Evolutionary conservation across 176 grass and related monocot species (phyloP).

Genomic region (Ensete ventricosum): DNA sequence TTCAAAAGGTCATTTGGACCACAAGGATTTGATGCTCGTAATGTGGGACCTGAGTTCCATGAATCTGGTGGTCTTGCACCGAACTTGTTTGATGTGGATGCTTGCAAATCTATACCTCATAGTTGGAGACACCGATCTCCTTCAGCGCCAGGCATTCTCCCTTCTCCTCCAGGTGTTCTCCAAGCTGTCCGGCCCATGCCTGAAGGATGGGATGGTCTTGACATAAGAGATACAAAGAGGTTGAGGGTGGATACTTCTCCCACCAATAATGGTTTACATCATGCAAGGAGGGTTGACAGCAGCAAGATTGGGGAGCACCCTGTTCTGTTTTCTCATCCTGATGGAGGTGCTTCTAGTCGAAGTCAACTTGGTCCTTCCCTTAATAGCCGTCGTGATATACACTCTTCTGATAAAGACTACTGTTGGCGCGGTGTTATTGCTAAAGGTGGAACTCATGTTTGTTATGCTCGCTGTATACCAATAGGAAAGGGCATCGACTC

Average conservation of each 20-base stretch:
- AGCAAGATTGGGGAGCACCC: conserved; percentile 14
- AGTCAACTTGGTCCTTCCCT: conserved; percentile 38
- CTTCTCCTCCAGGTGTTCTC: conserved; percentile 22
- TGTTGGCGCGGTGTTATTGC: conserved; percentile 67
- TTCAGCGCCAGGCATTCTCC: conserved; percentile 44
- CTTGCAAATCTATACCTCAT: conserved; percentile 8
- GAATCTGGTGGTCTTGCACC: conserved; percentile 27
- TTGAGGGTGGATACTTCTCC: conserved; percentile 25
- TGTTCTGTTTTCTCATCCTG: conserved; percentile 22
- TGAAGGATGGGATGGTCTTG: conserved; percentile 28
- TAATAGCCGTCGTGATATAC: conserved; percentile 35
- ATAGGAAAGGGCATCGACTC: conserved; percentile 60
- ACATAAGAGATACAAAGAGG: conserved; percentile 30
- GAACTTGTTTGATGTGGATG: conserved; percentile 2
- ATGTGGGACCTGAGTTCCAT: conserved; percentile 29
- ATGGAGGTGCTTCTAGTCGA: conserved; percentile 30
- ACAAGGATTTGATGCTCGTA: conserved; percentile 38
- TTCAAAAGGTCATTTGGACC: conserved; percentile 15
- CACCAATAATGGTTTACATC: conserved; percentile 15
- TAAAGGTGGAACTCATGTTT: conserved; percentile 84
- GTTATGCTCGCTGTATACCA: conserved; percentile 74
- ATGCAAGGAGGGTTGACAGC: conserved; percentile 27
- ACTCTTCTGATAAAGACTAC: conserved; percentile 38
- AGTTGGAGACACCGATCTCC: conserved; percentile 9
- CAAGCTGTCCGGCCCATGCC: conserved; percentile 18